Evolutionary conservation across 352 stramenopile species (phyloP).

Genomic region (Globisporangium canariense): DNA sequence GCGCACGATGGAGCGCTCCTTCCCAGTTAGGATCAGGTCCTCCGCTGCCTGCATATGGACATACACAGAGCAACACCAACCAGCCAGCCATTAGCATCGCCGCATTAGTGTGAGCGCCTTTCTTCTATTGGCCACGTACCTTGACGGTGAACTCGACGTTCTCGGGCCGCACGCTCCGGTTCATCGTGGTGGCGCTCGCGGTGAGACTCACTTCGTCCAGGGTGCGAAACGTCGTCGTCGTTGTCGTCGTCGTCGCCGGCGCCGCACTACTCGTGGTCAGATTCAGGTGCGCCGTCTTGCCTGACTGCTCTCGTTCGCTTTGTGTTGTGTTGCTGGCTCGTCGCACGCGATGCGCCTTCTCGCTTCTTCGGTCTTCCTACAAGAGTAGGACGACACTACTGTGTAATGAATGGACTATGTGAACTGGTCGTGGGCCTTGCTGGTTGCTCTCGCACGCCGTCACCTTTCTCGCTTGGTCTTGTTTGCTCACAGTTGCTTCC

Average conservation of each 20-base stretch:
- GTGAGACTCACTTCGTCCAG: slow-evolving; percentile 18
- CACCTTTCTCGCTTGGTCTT: no score
- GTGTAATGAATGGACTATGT: no score
- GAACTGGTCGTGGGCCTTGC: no score
- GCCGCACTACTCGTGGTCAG: slow-evolving; percentile 11
- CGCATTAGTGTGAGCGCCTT: background rate
- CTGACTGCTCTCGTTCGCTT: background rate
- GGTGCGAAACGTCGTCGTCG: slow-evolving; percentile 8
- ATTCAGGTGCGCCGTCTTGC: slow-evolving; percentile 17
- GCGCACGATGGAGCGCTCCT: slow-evolving; percentile 80
- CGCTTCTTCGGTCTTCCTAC: background rate
- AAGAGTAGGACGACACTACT: no score
- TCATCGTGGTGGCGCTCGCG: slow-evolving; percentile 37
- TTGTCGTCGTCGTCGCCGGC: slow-evolving; percentile 6
- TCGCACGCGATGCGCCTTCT: background rate
- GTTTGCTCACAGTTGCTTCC: no score
- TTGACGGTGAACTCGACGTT: slow-evolving; percentile 97
- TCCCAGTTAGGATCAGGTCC: slow-evolving; percentile 72
- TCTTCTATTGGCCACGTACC: slow-evolving; percentile 32
- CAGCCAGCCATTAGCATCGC: slow-evolving; percentile 41
- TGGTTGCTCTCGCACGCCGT: no score
- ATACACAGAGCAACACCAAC: slow-evolving; percentile 5
- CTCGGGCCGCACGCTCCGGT: slow-evolving; percentile 82
- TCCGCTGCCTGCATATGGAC: slow-evolving; percentile 49
- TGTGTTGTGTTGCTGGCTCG: background rate